A percentile compares a stretch with the other conserved stretches of the same genome.
These are phyloP conservation scores for Podospora fimiseda DNA, from an alignment of 495 filamentous ascomycete genomes.

Conservation along the genomic window DNA sequence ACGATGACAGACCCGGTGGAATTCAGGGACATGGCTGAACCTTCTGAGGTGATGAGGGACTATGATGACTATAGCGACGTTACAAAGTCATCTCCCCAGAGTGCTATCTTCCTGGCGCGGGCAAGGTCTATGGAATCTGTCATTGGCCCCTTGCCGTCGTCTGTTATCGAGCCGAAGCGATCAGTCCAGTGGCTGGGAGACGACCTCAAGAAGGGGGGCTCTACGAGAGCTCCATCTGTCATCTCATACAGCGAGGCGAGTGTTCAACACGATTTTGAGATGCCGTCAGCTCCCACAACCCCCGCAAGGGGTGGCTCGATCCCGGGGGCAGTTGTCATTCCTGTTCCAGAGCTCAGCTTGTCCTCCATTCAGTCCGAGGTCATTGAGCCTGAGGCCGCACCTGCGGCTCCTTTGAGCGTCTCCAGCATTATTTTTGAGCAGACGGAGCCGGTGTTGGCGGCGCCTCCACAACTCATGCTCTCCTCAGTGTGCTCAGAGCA, in stretches of 20 bases:
- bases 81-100: slow-evolving; percentile 8
- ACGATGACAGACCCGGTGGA: slow-evolving; percentile 80
- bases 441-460: slow-evolving; percentile 12
- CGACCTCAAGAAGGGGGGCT: slow-evolving; percentile 16
- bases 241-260: slow-evolving; percentile 37
- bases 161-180: slow-evolving; percentile 1
- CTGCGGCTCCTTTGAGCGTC: slow-evolving; percentile 7
- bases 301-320: slow-evolving; percentile 17
- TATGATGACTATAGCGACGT: background rate
- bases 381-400: slow-evolving; percentile 24
- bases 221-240: slow-evolving; percentile 20
- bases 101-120: slow-evolving; percentile 19
- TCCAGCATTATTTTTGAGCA: slow-evolving; percentile 14
- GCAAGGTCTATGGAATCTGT: slow-evolving; percentile 37
- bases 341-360: slow-evolving; percentile 21
- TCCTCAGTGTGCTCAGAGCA: slow-evolving; percentile 16
- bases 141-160: slow-evolving; percentile 18
- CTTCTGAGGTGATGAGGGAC: background rate
- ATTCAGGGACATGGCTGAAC: slow-evolving; percentile 6
- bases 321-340: slow-evolving; percentile 13
- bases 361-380: slow-evolving; percentile 24
- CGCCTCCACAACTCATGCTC: slow-evolving; percentile 7
- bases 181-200: slow-evolving; percentile 28
- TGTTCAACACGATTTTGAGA: slow-evolving; percentile 34
- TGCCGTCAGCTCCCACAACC: slow-evolving; percentile 40